Base-by-base conservation (phyloP, 1,139 yeast genomes). In the Kazachstania sp. region DNA sequence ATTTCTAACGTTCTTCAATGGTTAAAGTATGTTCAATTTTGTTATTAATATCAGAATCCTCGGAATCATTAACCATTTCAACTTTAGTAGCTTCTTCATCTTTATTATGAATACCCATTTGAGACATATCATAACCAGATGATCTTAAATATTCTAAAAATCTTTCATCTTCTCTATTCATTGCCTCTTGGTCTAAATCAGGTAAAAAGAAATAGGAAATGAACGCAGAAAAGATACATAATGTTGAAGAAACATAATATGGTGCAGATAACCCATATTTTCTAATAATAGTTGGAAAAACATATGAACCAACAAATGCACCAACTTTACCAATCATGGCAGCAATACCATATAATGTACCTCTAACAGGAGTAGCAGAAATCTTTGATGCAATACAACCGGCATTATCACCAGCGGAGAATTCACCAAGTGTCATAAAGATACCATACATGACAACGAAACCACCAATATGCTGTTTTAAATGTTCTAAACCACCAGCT, bases 281-380 rank as follows among this genome's bases (percentile, higher is more conserved):
- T 52, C 69, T 71, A 54, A 80, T 78, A 53, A 84, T 78, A 45
- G 77, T 75, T 41, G 96, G 95, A 78, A 90, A 90, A 29, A 84
- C 82, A 66, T 83, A 86, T 41, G 94, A 81, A 50, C 97, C 97
- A 30, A 83, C 87, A 63, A 87, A 88, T 1, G 95, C 96, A 61
- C 97, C 97, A 52, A 87, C 73, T 66, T 88, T 88, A 60, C 95
- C 97, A 47, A 80, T 60, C 29, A 95, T 95, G 49, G 97, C 96
- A 43, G 95, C 92, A 57, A 87, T 75, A 57, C 94, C 94, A 64
- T 90, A 90, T 68, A 85, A 86, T 59, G 83, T 86, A 51, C 97
- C 97, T 70, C 97, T 81, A 48, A 88, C 77, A 26, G 95, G 81
- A 15, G 96, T 83, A 39, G 96, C 85, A 45, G 83, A 77, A 30